phyloP scores from a whole-genome alignment of 1,284 basidiomycete genomes.

The Apiotrichum gamsii region DNA sequence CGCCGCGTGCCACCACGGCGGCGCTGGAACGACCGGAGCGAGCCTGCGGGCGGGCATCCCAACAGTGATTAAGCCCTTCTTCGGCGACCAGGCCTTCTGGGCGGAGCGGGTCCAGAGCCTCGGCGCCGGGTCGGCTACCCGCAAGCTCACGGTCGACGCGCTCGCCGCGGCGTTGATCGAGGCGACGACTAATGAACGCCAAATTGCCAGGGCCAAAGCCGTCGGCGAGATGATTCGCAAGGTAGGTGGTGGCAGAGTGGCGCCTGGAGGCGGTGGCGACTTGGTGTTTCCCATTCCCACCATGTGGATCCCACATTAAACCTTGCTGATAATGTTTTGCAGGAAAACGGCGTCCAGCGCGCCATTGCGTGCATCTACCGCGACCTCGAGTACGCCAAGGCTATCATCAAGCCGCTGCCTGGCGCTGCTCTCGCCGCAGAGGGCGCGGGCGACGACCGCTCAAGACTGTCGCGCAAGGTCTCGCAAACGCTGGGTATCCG shows the following conservation, averaged over 20 bases:
- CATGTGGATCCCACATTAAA: no score
- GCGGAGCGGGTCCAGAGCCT: constrained; percentile 88
- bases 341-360: constrained; percentile 83
- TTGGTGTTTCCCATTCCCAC: no score
- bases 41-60: constrained; percentile 66
- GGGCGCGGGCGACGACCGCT: not conserved
- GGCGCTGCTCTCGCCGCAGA: no score
- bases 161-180: constrained; percentile 68
- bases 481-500: not conserved
- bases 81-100: constrained; percentile 97
- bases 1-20: constrained; percentile 95
- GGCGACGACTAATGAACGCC: constrained; percentile 80
- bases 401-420: constrained; percentile 59
- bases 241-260: constrained; percentile 56
- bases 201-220: constrained; percentile 73
- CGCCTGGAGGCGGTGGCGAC: no score
- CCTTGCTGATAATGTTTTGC: constrained; percentile 10
- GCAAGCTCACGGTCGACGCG: constrained; percentile 71
- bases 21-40: constrained; percentile 91
- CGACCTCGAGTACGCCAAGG: constrained; percentile 80
- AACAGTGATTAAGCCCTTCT: constrained; percentile 94
- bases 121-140: constrained; percentile 77
- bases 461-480: not conserved
- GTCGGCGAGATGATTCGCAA: constrained; percentile 77
- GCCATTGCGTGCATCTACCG: constrained; percentile 89